Base-by-base conservation (phyloP, 768 basidiomycete species). In the Cubamyces lactineus region DNA sequence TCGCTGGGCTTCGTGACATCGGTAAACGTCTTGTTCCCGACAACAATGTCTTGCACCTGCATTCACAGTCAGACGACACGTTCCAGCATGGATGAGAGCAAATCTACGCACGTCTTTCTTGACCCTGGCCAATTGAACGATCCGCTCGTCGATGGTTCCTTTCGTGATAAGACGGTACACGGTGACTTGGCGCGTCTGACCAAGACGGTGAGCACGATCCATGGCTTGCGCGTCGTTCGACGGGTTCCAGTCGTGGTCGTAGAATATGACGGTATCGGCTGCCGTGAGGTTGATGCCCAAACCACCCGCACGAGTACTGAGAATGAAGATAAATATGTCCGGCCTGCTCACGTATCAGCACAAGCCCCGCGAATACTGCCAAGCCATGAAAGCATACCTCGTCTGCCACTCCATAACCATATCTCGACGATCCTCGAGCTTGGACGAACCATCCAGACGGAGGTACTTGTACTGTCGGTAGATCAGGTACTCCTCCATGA, bases 381-480 rank as follows among this genome's bases (percentile, higher is more conserved):
- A 67, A 42, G 23, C 7, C 12, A 50, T 12, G 39, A 34, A 39
- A 3, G 43, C 45, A 75, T 62, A 94, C 95, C 92, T 86, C 41
- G 95, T 96, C 74, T 99, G 97, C 96, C 96, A 99, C 71, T 96
- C 94, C 67, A 94, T 94, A 26, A 99, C 97, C 97, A 99, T 98
- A 74, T 98, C 97, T 59, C 97, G 84, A 68, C 97, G 83, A 73
- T 99, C 97, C 68, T 96, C 94, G 55, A 99, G 82, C 67, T 96
- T 94, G 28, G 94, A 96, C 1, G 91, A 91, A 40, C 96, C 96
- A 75, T 98, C 96, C 57, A 98, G 77, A 40, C 96, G 84, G 17
- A 97, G 78, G 71, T 98, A 97, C 74, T 94, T 96, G 80, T 94
- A 94, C 73, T 98, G 96, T 2, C 96, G 88, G 77, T 91, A 97